Evolutionary conservation across 352 stramenopile species (phyloP).

Genomic region (Plasmopara muralis): DNA sequence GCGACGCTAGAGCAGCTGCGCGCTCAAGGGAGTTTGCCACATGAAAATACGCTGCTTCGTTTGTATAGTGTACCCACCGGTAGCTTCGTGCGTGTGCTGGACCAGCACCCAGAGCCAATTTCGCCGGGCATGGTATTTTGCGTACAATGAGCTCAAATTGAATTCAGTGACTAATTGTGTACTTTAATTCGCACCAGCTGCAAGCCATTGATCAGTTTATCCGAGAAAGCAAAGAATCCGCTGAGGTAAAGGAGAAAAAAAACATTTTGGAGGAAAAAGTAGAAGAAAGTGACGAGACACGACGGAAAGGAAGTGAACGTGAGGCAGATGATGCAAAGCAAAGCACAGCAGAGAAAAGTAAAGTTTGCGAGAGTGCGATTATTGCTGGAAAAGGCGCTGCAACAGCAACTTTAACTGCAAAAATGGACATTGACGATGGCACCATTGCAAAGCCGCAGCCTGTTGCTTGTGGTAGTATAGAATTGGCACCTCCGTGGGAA

Average conservation of each 20-base stretch:
- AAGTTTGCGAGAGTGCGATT: neutral
- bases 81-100: slow-evolving; percentile 56
- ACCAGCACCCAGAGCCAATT: slow-evolving; percentile 45
- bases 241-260: slow-evolving; percentile 14
- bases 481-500: slow-evolving; percentile 10
- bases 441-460: slow-evolving; percentile 10
- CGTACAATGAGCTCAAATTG: neutral
- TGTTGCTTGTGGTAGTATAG: neutral
- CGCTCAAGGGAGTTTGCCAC: slow-evolving; percentile 12
- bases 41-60: slow-evolving; percentile 24
- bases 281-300: slow-evolving; percentile 5
- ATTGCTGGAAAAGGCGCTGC: neutral
- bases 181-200: slow-evolving; percentile 17
- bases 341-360: neutral
- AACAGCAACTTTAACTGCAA: neutral
- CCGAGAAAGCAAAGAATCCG: slow-evolving; percentile 1
- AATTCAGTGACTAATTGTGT: slow-evolving; percentile 13
- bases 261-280: neutral
- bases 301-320: neutral
- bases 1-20: slow-evolving; percentile 28
- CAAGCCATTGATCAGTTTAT: slow-evolving; percentile 37
- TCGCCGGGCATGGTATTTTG: slow-evolving; percentile 41
- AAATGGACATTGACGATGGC: neutral
- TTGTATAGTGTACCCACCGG: slow-evolving; percentile 36
- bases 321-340: slow-evolving; percentile 3